Evolutionary conservation across 2,329 filamentous ascomycete species (phyloP).

Genomic region (Periconia digitata): DNA sequence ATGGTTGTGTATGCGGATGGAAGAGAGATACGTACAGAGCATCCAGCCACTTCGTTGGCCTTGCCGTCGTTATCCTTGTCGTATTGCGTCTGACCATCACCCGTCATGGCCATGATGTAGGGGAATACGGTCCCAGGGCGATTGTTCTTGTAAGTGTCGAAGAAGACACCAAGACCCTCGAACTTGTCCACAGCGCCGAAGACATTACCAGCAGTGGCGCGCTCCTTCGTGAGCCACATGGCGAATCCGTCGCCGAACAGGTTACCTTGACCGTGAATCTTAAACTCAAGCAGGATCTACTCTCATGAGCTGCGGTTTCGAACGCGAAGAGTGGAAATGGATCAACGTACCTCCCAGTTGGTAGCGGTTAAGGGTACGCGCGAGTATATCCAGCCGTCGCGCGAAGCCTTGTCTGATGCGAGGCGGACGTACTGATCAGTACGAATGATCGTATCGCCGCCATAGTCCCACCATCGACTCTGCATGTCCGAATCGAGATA

Average conservation of each 20-base stretch:
- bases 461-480: slow-evolving; percentile 98
- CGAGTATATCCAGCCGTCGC: slow-evolving; percentile 91
- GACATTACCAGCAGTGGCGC: slow-evolving; percentile 75
- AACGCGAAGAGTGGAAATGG: not conserved
- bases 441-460: slow-evolving; percentile 85
- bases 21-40: slow-evolving; percentile 64
- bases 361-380: slow-evolving; percentile 92
- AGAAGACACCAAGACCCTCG: slow-evolving; percentile 90
- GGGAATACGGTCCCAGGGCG: slow-evolving; percentile 93
- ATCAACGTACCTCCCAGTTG: slow-evolving; percentile 77
- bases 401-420: slow-evolving; percentile 85
- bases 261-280: slow-evolving; percentile 83
- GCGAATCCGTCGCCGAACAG: slow-evolving; percentile 96
- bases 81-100: slow-evolving; percentile 85
- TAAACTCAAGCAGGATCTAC: slow-evolving; percentile 89
- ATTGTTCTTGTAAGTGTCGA: slow-evolving; percentile 99
- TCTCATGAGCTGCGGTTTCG: slow-evolving; percentile 34
- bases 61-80: slow-evolving; percentile 96
- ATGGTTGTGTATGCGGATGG: too few species aligned
- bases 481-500: slow-evolving; percentile 98
- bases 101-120: slow-evolving; percentile 97
- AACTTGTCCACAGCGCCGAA: slow-evolving; percentile 89
- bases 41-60: slow-evolving; percentile 87
- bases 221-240: slow-evolving; percentile 96
- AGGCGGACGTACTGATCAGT: slow-evolving; percentile 84